Evolutionary conservation across 116 monocot species (phyloP), one percentile per base, ranked within the genome.

Genomic region (Phalaenopsis hybrid): DNA sequence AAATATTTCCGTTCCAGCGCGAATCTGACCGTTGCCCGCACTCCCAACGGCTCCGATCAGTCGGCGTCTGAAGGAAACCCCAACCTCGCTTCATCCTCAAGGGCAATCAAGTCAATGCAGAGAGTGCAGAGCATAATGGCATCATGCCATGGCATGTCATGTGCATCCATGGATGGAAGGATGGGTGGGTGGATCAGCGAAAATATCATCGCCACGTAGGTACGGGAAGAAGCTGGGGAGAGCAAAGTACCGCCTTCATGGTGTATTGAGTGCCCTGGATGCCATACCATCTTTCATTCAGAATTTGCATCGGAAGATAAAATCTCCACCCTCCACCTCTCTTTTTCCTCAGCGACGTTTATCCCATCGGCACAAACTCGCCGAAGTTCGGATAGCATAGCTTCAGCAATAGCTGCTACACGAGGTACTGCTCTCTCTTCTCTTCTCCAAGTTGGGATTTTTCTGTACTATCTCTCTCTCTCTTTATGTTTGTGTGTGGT

Each of bases 191-290:
- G 48, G 46, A n/a, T 65, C 61, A 69, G 43, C 61, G 34, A 90
- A 92, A 92, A 90, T 90, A 92, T 92, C 90, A 85, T 75, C 13
- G 83, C 88, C 92, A 84, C 90, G 90, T 89, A 81, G 85, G 90
- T 88, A 81, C 23, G 21, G 20, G 79, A 79, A 51, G 79, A 76
- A 43, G 86, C 77, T 85, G 79, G 67, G 86, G 72, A 76, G 78
- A 50, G 55, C 23, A 78, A 23, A 65, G 65, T 16, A 4, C 55
- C 4, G 55, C 55, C 15, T 55, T 16, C 55, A 16, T 17, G 13
- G 8, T 48, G 48, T 55, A 55, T 16, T 15, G 55, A 55, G 16
- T 4, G 55, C 34, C 80, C 52, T 51, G 7, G 61, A 67, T 34
- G 63, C 44, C 57, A 65, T 85, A 92, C 86, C 85, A 89, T 90